Percentiles rank a stretch among this genome's conserved stretches.
phyloP scores from a whole-genome alignment of 495 filamentous ascomycete species.

The Aspergillus cavernicola region DNA sequence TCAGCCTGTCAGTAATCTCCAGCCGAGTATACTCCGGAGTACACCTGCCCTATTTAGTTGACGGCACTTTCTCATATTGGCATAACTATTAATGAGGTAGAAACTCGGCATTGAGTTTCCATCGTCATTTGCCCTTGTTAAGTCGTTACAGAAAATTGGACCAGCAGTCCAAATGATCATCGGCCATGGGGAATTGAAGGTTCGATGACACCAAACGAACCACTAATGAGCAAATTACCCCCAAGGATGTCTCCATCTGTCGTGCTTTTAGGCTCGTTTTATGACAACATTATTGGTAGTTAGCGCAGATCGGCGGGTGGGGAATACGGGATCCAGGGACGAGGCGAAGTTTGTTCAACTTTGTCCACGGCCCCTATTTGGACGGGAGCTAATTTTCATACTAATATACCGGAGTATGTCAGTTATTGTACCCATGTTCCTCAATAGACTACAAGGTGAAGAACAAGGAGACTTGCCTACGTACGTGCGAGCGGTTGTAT shows the following conservation, averaged over 20 bases:
- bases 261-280: not conserved
- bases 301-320: constrained; percentile 16
- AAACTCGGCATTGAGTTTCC: no score
- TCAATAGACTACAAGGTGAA: no score
- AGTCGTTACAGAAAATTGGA: not conserved
- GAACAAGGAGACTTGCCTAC: no score
- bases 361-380: not conserved
- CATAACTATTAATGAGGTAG: no score
- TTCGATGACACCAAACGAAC: not conserved
- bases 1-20: no score
- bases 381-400: not conserved
- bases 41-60: no score
- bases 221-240: not conserved
- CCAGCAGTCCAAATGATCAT: not conserved
- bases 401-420: not conserved
- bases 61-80: no score
- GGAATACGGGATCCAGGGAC: constrained; percentile 7
- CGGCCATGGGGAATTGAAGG: not conserved
- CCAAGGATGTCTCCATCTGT: not conserved
- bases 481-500: no score
- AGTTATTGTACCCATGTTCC: not conserved
- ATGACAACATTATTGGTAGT: constrained; percentile 5
- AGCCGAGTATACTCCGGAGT: no score
- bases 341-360: not conserved
- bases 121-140: no score